Evolutionary conservation across 768 basidiomycete genomes (phyloP).

Genomic region (Kwoniella sp.): DNA sequence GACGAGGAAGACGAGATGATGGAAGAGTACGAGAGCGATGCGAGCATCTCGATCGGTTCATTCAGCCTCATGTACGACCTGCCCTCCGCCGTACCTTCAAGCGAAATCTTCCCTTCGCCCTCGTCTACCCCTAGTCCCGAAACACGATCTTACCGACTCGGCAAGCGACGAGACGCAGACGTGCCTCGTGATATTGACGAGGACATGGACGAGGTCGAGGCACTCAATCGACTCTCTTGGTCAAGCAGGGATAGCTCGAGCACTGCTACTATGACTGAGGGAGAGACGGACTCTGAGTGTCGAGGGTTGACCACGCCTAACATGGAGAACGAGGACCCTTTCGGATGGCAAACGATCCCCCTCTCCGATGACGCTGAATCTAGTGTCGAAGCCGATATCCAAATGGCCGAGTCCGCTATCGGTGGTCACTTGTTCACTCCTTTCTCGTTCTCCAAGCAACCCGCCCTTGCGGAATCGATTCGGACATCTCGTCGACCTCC

Average conservation of each 20-base stretch:
- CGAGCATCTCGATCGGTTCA: not conserved
- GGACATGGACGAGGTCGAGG: constrained; percentile 18
- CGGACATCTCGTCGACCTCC: constrained; percentile 18
- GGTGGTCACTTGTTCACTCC: constrained; percentile 6
- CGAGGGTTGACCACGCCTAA: constrained; percentile 9
- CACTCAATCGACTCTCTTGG: constrained; percentile 22
- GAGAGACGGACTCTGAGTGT: constrained; percentile 14
- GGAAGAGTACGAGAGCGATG: not conserved
- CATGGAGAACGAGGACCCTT: constrained; percentile 22
- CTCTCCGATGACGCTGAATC: constrained; percentile 4
- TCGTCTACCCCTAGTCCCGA: constrained; percentile 1
- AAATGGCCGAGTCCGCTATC: constrained; percentile 16
- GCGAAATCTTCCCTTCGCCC: constrained; percentile 16
- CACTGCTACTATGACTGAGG: constrained; percentile 7
- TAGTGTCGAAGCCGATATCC: constrained; percentile 12
- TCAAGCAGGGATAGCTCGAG: constrained; percentile 11
- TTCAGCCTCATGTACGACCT: constrained; percentile 8
- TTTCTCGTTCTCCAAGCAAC: not conserved
- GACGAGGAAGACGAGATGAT: constrained; percentile 7
- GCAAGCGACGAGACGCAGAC: not conserved
- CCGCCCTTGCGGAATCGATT: constrained; percentile 15
- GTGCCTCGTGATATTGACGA: constrained; percentile 22
- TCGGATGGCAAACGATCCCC: constrained; percentile 15
- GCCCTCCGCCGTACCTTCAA: constrained; percentile 19
- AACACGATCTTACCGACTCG: not conserved